A percentile compares a stretch with the other conserved stretches of the same genome.
phyloP scores from a whole-genome alignment of 108 stramenopile genomes.

The Cyclotella kingstonii region DNA sequence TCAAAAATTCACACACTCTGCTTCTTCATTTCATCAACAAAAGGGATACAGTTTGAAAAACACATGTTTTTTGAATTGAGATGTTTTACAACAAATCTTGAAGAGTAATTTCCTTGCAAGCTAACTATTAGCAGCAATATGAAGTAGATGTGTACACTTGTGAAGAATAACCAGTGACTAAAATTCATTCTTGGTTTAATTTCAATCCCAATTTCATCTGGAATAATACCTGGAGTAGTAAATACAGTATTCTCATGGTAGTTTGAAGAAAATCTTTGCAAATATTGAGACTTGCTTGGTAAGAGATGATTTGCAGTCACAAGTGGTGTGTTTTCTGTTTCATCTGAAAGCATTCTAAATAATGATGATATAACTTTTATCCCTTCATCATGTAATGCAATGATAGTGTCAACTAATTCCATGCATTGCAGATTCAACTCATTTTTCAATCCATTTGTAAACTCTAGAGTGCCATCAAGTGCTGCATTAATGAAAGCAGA shows the following conservation, averaged over 20 bases:
- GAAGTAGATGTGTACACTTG: slow-evolving; percentile 76
- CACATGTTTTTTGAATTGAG: slow-evolving; percentile 12
- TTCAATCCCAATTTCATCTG: slow-evolving; percentile 77
- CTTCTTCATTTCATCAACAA: too few relatives aligned
- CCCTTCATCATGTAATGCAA: slow-evolving; percentile 30
- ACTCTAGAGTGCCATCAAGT: slow-evolving; percentile 18
- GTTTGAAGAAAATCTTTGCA: slow-evolving; percentile 9
- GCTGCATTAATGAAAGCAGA: slow-evolving; percentile 21
- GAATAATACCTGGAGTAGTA: slow-evolving; percentile 28
- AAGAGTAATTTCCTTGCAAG: slow-evolving; percentile 61
- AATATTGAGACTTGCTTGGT: slow-evolving; percentile 1
- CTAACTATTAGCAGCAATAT: slow-evolving; percentile 75
- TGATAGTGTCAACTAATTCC: slow-evolving; percentile 31
- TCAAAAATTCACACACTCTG: too few relatives aligned
- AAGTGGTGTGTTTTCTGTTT: slow-evolving; percentile 12
- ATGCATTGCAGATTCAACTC: slow-evolving; percentile 35
- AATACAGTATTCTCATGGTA: slow-evolving; percentile 1
- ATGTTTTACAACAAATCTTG: slow-evolving; percentile 51
- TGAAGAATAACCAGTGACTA: slow-evolving; percentile 60
- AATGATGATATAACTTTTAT: slow-evolving; percentile 26
- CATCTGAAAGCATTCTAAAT: slow-evolving; percentile 29
- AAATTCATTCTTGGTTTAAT: slow-evolving; percentile 63
- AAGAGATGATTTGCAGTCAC: slow-evolving; percentile 13
- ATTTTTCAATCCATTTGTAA: slow-evolving; percentile 26
- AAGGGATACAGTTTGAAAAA: too few relatives aligned